Conservation (phyloP, 2,329 filamentous ascomycete genomes). For the Blumeria graminis region DNA sequence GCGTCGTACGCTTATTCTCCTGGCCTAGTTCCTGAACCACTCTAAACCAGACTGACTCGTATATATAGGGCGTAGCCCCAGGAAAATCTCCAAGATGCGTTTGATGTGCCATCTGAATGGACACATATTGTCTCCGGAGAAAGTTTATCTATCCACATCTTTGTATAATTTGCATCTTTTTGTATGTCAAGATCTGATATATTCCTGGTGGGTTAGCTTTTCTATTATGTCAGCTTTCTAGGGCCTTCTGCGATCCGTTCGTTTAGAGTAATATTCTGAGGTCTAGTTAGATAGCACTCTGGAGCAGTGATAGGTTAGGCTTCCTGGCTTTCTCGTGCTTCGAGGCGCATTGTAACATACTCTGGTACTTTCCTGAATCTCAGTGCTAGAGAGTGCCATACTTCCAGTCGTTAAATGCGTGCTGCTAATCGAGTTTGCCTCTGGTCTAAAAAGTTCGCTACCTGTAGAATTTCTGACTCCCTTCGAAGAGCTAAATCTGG, state of each 20-base stretch:
- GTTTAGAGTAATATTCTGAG: not conserved
- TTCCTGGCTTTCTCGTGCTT: no score
- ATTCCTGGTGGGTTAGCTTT: not conserved
- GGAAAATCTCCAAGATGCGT: not conserved
- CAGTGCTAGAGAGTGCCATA: not conserved
- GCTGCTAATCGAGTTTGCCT: not conserved
- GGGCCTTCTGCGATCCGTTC: not conserved
- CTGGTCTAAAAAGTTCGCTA: not conserved
- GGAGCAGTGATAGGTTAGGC: not conserved
- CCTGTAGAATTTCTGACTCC: no score
- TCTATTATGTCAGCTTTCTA: not conserved
- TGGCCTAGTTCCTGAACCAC: not conserved
- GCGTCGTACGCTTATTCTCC: not conserved
- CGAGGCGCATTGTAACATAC: no score
- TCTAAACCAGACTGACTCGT: not conserved
- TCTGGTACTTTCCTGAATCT: no score
- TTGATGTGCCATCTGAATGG: not conserved
- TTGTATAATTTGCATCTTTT: not conserved
- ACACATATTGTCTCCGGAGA: not conserved
- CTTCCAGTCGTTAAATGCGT: not conserved
- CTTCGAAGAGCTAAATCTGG: no score
- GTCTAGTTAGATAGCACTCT: not conserved
- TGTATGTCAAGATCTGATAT: not conserved
- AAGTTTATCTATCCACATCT: not conserved
- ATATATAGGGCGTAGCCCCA: not conserved